Evolutionary conservation across 306 rosid species (phyloP).

Genomic region (Dryas octopetala): DNA sequence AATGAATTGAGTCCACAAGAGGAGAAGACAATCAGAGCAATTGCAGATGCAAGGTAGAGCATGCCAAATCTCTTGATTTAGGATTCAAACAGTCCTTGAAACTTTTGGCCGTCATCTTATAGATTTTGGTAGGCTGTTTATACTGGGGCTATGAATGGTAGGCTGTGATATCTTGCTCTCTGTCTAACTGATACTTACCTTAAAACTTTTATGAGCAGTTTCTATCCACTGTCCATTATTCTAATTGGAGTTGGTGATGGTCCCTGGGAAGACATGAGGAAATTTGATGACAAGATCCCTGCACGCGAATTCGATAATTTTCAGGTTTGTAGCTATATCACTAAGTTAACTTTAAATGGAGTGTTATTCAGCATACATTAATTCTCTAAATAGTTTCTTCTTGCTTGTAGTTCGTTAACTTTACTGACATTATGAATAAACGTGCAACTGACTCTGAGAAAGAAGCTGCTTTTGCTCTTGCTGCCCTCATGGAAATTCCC

Average conservation of each 20-base stretch:
- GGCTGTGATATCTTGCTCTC: no score
- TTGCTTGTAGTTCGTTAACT: constrained; percentile 74
- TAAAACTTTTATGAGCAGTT: constrained; percentile 41
- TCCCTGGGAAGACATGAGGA: constrained; percentile 96
- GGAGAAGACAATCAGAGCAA: constrained; percentile 67
- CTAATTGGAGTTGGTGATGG: constrained; percentile 96
- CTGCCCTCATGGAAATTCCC: constrained; percentile 97
- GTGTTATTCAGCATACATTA: constrained; percentile 1
- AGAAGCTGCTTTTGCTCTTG: constrained; percentile 86
- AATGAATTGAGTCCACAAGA: constrained; percentile 77
- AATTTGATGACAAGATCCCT: constrained; percentile 84
- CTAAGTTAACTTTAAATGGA: constrained; percentile 7
- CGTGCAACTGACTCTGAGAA: constrained; percentile 40
- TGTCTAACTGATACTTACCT: background rate
- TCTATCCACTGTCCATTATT: constrained; percentile 73
- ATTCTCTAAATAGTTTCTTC: constrained; percentile 3
- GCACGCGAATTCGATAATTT: constrained; percentile 80
- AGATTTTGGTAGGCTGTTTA: no score
- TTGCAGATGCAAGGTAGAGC: constrained; percentile 74
- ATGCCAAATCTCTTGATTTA: background rate
- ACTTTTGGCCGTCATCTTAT: no score
- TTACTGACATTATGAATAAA: constrained; percentile 62
- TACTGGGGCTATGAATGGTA: no score
- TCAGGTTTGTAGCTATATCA: constrained; percentile 48
- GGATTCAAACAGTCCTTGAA: no score